Conservation (phyloP, 2,329 filamentous ascomycete genomes). For the Parastagonospora nodorum region DNA sequence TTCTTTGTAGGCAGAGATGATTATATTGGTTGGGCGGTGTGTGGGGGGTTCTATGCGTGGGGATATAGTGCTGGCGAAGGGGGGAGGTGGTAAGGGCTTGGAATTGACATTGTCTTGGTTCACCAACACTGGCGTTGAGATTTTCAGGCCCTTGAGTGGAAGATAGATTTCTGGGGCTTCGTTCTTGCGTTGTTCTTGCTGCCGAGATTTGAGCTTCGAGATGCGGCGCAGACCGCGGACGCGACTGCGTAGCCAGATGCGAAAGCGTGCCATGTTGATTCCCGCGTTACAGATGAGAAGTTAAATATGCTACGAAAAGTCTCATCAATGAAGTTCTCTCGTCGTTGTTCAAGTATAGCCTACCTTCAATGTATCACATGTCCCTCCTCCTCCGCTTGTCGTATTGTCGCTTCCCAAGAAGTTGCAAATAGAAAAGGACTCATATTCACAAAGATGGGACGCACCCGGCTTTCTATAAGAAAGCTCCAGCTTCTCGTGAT, state of each 20-base stretch:
- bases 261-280: conserved; percentile 10
- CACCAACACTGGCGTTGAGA: conserved; percentile 10
- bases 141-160: conserved; percentile 5
- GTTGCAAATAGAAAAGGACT: neutral
- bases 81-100: neutral
- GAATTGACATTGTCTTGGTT: conserved; percentile 1
- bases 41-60: conserved; percentile 1
- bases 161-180: neutral
- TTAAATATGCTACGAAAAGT: neutral
- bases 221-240: conserved; percentile 8
- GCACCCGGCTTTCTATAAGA: neutral
- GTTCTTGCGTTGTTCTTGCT: neutral
- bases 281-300: neutral
- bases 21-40: neutral
- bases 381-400: neutral
- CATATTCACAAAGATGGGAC: neutral
- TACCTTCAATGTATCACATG: neutral
- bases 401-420: neutral
- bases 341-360: too few relatives aligned
- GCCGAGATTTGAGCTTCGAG: neutral
- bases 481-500: neutral
- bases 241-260: conserved; percentile 12
- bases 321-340: neutral
- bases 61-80: conserved; percentile 6
- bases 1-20: neutral